These are phyloP conservation scores for Apiospora aurea DNA, from an alignment of 2,329 filamentous ascomycete species.

Conservation along the genomic window DNA sequence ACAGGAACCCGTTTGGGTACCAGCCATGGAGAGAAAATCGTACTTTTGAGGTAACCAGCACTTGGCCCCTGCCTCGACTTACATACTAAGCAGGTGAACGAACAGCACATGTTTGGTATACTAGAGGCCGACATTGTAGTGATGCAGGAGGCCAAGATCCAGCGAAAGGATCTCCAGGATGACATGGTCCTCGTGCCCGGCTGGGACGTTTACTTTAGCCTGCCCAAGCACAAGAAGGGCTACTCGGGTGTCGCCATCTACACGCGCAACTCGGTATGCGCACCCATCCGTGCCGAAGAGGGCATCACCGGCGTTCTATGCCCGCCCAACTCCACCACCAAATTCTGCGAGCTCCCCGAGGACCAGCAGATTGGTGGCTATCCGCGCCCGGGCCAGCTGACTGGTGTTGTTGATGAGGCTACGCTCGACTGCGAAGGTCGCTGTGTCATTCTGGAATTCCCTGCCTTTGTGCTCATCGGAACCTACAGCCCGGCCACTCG, in stretches of 20 bases:
- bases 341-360: slow-evolving; percentile 77
- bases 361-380: slow-evolving; percentile 89
- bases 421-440: slow-evolving; percentile 89
- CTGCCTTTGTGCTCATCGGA: slow-evolving; percentile 91
- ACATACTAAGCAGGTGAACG: slow-evolving; percentile 25
- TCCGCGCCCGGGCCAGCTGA: slow-evolving; percentile 72
- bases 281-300: slow-evolving; percentile 89
- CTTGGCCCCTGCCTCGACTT: slow-evolving; percentile 23
- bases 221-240: slow-evolving; percentile 93
- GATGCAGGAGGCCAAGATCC: slow-evolving; percentile 97
- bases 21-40: slow-evolving; percentile 79
- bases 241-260: slow-evolving; percentile 97
- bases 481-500: slow-evolving; percentile 91
- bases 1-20: slow-evolving; percentile 82
- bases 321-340: slow-evolving; percentile 72
- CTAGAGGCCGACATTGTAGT: slow-evolving; percentile 92
- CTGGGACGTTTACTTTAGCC: slow-evolving; percentile 96
- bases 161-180: slow-evolving; percentile 87
- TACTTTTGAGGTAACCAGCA: slow-evolving; percentile 66
- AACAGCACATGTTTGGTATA: slow-evolving; percentile 88
- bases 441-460: slow-evolving; percentile 90
- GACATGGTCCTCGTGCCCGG: slow-evolving; percentile 95
- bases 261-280: slow-evolving; percentile 84
- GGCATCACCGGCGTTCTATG: slow-evolving; percentile 85
- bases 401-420: slow-evolving; percentile 68